Evolutionary conservation across 768 basidiomycete species (phyloP), one percentile per base, ranked within the genome.

Genomic region (Lentinula sp.): DNA sequence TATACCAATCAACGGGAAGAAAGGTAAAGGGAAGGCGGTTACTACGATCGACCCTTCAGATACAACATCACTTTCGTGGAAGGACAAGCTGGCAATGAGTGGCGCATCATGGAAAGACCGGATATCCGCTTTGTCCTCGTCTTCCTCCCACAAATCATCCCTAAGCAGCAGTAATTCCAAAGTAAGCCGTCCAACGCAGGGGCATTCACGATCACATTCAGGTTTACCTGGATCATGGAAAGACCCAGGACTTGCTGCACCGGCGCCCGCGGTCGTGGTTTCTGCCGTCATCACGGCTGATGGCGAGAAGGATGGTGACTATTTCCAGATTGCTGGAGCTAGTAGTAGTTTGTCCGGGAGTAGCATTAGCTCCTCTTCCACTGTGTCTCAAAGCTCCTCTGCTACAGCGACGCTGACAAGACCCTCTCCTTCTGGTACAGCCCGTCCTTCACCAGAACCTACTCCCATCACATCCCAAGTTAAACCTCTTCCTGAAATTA

Each of bases 221-320:
- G 75, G 76, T 23, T 68, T 71, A 5, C 69, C 77, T 9, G 71
- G 72, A 18, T 77, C 76, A 59, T 82, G 82, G 81, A 79, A 83
- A 66, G 80, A 82, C 66, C 81, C 78, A 15, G 81, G 82, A 33
- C 70, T 77, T 23, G 75, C 77, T n/a, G 76, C 81, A 8, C 82
- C 76, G 28, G 82, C 82, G 0, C 82, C 82, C 50, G 81, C 81
- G 1, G 76, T 84, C 15, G 72, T 84, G 52, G 80, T 84, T 6
- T 81, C 80, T 48, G 77, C 80, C 28, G 76, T 79, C 36, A 81
- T 78, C 9, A 71, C 74, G 35, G 76, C 80, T 18, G 79, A 75
- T 66, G 77, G 76, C 23, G 75, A 74, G 23, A 75, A 77, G 62
- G 71, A 66, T 18, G 69, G 72, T 23, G 73, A 74, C 52, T 78